These are phyloP conservation scores for Lactarius pseudohatsudake DNA, from an alignment of 768 basidiomycete species.

Conservation along the genomic window DNA sequence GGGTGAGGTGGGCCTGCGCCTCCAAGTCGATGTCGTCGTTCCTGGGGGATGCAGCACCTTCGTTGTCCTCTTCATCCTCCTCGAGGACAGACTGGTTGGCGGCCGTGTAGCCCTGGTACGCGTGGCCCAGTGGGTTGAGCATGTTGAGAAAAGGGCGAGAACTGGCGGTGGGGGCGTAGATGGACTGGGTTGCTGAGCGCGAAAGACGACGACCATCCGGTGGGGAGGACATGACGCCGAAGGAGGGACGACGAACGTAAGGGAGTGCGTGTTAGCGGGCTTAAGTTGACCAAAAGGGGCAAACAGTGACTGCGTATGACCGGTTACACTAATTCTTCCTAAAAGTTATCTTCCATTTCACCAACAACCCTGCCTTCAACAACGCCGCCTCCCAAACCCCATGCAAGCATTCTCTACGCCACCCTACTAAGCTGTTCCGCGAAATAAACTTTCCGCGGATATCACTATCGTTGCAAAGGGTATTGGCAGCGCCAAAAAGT, in stretches of 20 bases:
- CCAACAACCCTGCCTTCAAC: constrained; percentile 10
- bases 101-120: constrained; percentile 73
- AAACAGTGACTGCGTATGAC: background rate
- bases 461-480: background rate
- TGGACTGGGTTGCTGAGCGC: constrained; percentile 36
- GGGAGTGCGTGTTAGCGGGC: background rate
- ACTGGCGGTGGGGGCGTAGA: constrained; percentile 46
- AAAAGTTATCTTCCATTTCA: constrained; percentile 13
- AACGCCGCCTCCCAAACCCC: constrained; percentile 8
- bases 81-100: constrained; percentile 70
- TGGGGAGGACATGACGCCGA: constrained; percentile 29
- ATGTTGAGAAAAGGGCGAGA: constrained; percentile 80
- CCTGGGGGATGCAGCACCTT: constrained; percentile 36
- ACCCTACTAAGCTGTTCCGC: constrained; percentile 2
- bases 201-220: constrained; percentile 31
- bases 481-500: constrained; percentile 3
- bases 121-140: constrained; percentile 76
- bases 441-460: background rate
- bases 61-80: constrained; percentile 64
- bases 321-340: background rate
- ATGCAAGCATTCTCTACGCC: constrained; percentile 8
- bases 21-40: constrained; percentile 59
- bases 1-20: constrained; percentile 45
- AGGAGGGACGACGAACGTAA: background rate
- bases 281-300: background rate